These are phyloP conservation scores for Hyaloscypha finlandica DNA, from an alignment of 495 filamentous ascomycete species.

Conservation along the genomic window DNA sequence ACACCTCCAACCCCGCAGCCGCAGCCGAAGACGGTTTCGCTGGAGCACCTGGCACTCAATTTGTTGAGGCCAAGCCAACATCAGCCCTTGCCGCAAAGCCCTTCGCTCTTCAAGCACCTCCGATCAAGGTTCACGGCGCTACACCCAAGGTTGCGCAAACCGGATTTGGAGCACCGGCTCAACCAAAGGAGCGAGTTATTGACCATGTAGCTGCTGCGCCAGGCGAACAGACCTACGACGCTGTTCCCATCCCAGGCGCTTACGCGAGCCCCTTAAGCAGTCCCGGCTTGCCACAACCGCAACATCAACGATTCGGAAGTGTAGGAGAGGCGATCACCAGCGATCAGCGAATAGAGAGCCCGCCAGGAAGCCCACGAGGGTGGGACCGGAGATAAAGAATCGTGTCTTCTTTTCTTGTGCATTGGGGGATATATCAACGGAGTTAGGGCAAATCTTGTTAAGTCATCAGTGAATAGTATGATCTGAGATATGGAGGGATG, in stretches of 20 bases:
- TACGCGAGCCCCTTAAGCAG: slow-evolving; percentile 42
- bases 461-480: not conserved
- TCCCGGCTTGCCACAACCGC: slow-evolving; percentile 21
- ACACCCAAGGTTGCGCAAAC: slow-evolving; percentile 43
- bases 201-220: slow-evolving; percentile 55
- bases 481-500: not conserved
- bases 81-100: slow-evolving; percentile 49
- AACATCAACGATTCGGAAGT: slow-evolving; percentile 29
- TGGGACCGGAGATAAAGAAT: slow-evolving; percentile 20
- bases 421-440: slow-evolving; percentile 24
- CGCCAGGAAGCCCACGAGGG: slow-evolving; percentile 40
- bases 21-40: slow-evolving; percentile 46
- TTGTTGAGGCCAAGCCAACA: slow-evolving; percentile 51
- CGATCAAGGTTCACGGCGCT: slow-evolving; percentile 71
- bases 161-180: slow-evolving; percentile 30
- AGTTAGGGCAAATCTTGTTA: slow-evolving; percentile 9
- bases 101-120: slow-evolving; percentile 85
- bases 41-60: slow-evolving; percentile 35
- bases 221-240: slow-evolving; percentile 66
- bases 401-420: slow-evolving; percentile 18
- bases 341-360: slow-evolving; percentile 40
- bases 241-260: slow-evolving; percentile 67
- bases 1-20: slow-evolving; percentile 35
- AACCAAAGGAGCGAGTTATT: slow-evolving; percentile 29
- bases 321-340: slow-evolving; percentile 42